Base-by-base conservation (phyloP, 75 land plant genomes). In the Pinus albicaulis region DNA sequence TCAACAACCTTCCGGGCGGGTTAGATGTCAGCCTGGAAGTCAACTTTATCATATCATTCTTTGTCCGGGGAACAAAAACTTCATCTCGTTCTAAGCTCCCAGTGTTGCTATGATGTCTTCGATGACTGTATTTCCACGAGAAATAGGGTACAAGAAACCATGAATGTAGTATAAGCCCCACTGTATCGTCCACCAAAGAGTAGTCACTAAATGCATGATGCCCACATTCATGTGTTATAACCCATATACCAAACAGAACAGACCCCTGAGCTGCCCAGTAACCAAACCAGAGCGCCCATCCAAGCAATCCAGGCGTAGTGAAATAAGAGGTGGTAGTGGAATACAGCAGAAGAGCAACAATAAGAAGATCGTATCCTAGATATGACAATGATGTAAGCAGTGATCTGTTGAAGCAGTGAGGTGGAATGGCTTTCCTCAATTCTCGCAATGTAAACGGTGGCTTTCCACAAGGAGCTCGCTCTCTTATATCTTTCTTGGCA, bases 61-160 rank as follows among this genome's bases (percentile, higher is more conserved):
- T 89, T 60, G 77, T 66, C 80, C 87, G 83, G 4, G 92, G 94
- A 24, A 92, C 94, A 71, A 92, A 92, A 4, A 89, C 92, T 66
- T 92, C 94, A 70, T 92, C 94, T 15, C 88, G 78, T 10, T 92
- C 90, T 10, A 92, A 74, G 55, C 90, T 87, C 0, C 86, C 94
- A 3, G 89, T 92, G 88, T 92, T 92, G 57, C 86, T 81, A 70
- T 92, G 92, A 83, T 92, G 94, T 55, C 94, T 74, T 36, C 92
- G 86, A 80, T 92, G 94, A 63, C 84, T 80, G 79, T 78, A 81
- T 71, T 92, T 92, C 92, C 92, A 92, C 0, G 94, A 92, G 81
- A 92, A 92, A 80, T 89, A 92, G 5, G 94, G 94, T 56, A 92
- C 92, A 56, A 92, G 78, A 38, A 90, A 74, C 36, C 55, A 75